Percentiles rank a stretch among this genome's conserved stretches.
phyloP scores from a whole-genome alignment of 129 eudicot species.

The Oenanthe sinensis region DNA sequence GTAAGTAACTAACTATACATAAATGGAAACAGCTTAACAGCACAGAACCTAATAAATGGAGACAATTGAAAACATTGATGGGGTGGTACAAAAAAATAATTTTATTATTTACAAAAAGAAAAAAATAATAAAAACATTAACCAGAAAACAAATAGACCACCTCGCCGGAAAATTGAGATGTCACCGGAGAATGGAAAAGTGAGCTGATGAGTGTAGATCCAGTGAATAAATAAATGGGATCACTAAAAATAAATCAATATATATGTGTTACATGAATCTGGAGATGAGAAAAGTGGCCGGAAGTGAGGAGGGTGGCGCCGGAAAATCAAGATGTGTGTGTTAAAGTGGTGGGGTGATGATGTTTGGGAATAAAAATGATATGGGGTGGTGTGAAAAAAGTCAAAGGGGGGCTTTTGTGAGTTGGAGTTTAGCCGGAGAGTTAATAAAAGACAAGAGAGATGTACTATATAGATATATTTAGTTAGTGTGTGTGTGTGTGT shows the following conservation, averaged over 20 bases:
- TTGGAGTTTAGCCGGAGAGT: constrained; percentile 11
- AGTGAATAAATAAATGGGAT: neutral
- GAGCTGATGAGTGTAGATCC: neutral
- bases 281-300: neutral
- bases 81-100: neutral
- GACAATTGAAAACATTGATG: constrained; percentile 4
- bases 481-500: neutral
- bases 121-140: neutral
- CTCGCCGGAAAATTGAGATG: neutral
- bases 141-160: neutral
- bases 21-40: neutral
- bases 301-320: neutral
- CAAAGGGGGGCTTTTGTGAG: neutral
- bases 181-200: neutral
- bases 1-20: neutral
- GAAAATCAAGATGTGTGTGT: neutral
- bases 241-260: neutral
- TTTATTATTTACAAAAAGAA: neutral
- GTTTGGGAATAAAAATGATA: neutral
- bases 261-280: neutral
- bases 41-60: constrained; percentile 1
- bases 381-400: neutral
- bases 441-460: neutral
- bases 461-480: no score
- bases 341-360: neutral